Percentiles rank a stretch among this genome's conserved stretches.
Evolutionary conservation across 2,329 filamentous ascomycete species (phyloP).

Genomic region (Fusarium humuli): DNA sequence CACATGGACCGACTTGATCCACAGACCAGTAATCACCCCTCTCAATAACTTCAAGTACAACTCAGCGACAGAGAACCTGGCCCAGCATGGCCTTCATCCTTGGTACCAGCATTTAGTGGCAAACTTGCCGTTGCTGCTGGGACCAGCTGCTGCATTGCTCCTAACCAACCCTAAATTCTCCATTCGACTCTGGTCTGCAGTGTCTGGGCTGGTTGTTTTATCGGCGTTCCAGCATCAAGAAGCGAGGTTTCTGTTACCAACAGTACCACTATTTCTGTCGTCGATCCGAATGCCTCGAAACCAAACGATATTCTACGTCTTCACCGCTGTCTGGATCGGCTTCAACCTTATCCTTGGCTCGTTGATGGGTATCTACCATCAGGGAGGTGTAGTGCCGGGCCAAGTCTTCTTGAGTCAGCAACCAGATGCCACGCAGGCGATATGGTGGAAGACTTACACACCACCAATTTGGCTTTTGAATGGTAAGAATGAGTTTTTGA

Average conservation of each 20-base stretch:
- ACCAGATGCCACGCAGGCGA: constrained; percentile 73
- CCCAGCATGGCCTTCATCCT: constrained; percentile 80
- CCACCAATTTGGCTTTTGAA: constrained; percentile 84
- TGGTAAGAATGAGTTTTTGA: constrained; percentile 77
- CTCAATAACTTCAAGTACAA: constrained; percentile 85
- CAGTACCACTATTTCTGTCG: constrained; percentile 80
- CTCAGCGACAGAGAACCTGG: constrained; percentile 74
- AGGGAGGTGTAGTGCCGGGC: constrained; percentile 80
- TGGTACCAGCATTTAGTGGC: constrained; percentile 81
- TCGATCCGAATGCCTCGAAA: constrained; percentile 75
- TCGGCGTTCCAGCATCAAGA: constrained; percentile 84
- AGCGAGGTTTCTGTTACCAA: constrained; percentile 80
- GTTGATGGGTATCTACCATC: constrained; percentile 85
- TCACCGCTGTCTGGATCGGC: constrained; percentile 72
- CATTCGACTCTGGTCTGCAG: constrained; percentile 76
- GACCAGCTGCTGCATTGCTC: constrained; percentile 73
- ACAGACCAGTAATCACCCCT: constrained; percentile 77
- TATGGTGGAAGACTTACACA: constrained; percentile 91
- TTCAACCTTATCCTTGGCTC: constrained; percentile 77
- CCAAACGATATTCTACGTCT: constrained; percentile 60
- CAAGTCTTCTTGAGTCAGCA: constrained; percentile 80
- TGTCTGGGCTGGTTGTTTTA: constrained; percentile 76
- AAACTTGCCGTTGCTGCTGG: constrained; percentile 77
- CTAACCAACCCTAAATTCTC: constrained; percentile 68
- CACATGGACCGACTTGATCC: constrained; percentile 72